Base-by-base conservation (phyloP, 2,329 filamentous ascomycete species). In the Exophiala phaeomuriformis region DNA sequence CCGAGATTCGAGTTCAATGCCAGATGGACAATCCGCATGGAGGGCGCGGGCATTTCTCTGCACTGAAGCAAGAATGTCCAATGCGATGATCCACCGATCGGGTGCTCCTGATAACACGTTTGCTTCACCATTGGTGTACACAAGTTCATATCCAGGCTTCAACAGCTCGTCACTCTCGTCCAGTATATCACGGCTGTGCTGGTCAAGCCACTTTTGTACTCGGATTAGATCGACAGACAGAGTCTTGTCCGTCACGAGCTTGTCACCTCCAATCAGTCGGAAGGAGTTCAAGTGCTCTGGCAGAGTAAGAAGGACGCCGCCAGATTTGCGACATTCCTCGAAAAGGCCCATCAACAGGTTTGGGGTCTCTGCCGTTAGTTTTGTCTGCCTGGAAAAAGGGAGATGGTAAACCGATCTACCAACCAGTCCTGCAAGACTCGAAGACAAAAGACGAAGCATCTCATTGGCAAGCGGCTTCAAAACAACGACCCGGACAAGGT, bases 151-250 rank as follows among this genome's bases (percentile, higher is more conserved):
- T 44, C 77, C 79, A 3, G 76, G 72, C 41, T 74, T 79, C 41
- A 85, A 78, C 50, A 79, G 80, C 52, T 85, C 81, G 45, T 86
- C 83, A 37, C 78, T 82, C 64, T 86, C 82, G 52, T 86, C 82
- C 0, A 86, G 70, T 1, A 86, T 72, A 55, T 84, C 81, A 0
- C 80, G 69, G 0, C 75, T 71, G 1, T 65, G 55, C 0, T 47
- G 9, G 31, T 77, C 65, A 1, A 84, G 68, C 56, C 73, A 77
- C 0, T 67, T 28, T n/a, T 80, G 75, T 0, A 67, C 72, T 0
- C 64, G 12, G 0, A 77, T 55, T 9, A 81, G 62, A 1, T 54
- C 43, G 0, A 54, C 44, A 0, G 73, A 74, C 2, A 71, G 19
- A 0, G 42, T 19, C 0, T 61, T 28, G 1, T 69, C 61, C 1